Base-by-base conservation (phyloP, 805 yeast species). In the Metschnikowia peoriensis region DNA sequence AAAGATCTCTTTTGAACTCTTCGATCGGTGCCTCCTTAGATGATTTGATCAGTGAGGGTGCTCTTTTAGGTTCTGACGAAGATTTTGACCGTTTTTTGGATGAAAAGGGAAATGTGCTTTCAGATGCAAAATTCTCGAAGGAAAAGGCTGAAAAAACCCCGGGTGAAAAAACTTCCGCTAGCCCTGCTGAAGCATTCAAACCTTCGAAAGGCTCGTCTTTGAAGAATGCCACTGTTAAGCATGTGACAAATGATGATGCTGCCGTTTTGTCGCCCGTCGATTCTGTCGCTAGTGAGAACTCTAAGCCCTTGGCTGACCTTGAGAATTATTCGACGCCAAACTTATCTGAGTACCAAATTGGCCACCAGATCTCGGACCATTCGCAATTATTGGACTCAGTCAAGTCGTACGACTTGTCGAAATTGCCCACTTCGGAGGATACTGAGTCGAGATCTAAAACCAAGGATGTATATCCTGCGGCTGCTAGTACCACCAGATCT, bases 11-110 rank as follows among this genome's bases (percentile, higher is more conserved):
- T 22, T 49, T 58, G 54, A 57, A 62, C 54, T 44, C 61, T 12
- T 51, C 66, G 8, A 80, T 82, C 43, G 80, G 85, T 39, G 85
- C 85, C 4, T 67, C 84, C 7, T 64, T 82, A 59, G 80, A 79
- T 55, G 85, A 80, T 46, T 70, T 75, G 62, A 75, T 75, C 52
- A 73, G 61, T 48, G 79, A 75, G 56, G 79, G 79, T 7, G 79
- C 79, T 1, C 67, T 75, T 47, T 64, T 75, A 60, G 78, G 77
- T 0, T 69, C 75, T 2, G 86, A 82, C 50, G 84, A 77, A 58
- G 79, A 76, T 55, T 76, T 83, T 58, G 84, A 77, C 28, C 66
- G 71, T 17, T 71, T 81, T 45, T 66, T 84, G 61, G 86, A 83
- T 59, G 72, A 73, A 11, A 71, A 73, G 44, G 89, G 88, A 1